phyloP scores from a whole-genome alignment of 1,284 basidiomycete species.

The Earliella scabrosa region DNA sequence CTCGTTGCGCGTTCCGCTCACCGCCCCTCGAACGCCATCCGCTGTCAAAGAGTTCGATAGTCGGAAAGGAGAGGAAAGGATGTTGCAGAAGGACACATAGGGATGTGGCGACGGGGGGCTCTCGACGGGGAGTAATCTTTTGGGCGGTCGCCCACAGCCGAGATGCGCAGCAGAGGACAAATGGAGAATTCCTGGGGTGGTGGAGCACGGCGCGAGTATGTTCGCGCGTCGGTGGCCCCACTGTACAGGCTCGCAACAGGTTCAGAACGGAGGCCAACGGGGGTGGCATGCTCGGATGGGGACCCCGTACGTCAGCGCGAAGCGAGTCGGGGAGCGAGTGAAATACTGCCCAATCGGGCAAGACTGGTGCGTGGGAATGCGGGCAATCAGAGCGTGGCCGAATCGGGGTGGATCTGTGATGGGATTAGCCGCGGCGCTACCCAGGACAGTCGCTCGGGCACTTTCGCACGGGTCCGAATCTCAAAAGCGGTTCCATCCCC shows the following conservation, averaged over 20 bases:
- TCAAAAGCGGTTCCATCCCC: conserved; percentile 21
- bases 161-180: not conserved
- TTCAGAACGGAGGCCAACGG: not conserved
- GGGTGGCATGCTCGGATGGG: not conserved
- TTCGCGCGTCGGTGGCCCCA: no score
- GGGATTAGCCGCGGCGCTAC: conserved; percentile 15
- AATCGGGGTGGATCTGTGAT: conserved; percentile 17
- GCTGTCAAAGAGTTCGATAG: not conserved
- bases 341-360: not conserved
- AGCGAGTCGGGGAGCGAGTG: not conserved
- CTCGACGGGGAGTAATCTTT: no score
- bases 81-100: not conserved
- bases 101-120: not conserved
- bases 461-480: conserved; percentile 12
- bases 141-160: not conserved
- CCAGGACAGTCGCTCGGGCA: conserved; percentile 2
- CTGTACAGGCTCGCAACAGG: no score
- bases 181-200: no score
- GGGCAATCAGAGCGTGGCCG: conserved; percentile 11
- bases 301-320: conserved; percentile 22
- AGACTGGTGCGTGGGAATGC: not conserved
- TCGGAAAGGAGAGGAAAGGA: not conserved
- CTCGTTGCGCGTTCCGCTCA: not conserved
- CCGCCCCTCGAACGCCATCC: not conserved
- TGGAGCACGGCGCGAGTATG: no score